phyloP scores from a whole-genome alignment of 1,139 yeast species.

The Debaryomyces coudertii region DNA sequence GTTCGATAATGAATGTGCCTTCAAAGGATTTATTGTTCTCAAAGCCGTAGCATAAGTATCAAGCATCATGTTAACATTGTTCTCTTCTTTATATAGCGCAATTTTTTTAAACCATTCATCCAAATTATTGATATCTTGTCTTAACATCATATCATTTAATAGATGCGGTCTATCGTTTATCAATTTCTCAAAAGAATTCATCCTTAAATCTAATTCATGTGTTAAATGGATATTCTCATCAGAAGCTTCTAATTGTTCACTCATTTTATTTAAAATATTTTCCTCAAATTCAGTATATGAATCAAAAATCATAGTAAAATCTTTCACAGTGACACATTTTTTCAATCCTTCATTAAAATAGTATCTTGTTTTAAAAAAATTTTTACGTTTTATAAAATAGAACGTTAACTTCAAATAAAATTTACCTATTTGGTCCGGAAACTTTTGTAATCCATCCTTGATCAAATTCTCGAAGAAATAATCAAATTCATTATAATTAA shows the following conservation, averaged over 20 bases:
- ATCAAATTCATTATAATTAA: slow-evolving; percentile 24
- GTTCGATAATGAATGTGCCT: slow-evolving; percentile 37
- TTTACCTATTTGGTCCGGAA: slow-evolving; percentile 63
- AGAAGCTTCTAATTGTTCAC: slow-evolving; percentile 28
- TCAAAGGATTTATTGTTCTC: slow-evolving; percentile 64
- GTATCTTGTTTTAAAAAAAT: slow-evolving; percentile 47
- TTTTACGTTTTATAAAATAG: slow-evolving; percentile 41
- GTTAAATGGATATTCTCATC: slow-evolving; percentile 23
- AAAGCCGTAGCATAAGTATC: slow-evolving; percentile 70
- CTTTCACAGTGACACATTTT: slow-evolving; percentile 55
- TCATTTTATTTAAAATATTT: slow-evolving; percentile 38
- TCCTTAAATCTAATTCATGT: slow-evolving; percentile 41
- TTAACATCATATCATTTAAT: slow-evolving; percentile 65
- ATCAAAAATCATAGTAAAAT: slow-evolving; percentile 69
- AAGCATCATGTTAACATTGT: slow-evolving; percentile 45
- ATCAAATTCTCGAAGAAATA: slow-evolving; percentile 29
- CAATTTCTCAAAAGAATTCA: slow-evolving; percentile 58
- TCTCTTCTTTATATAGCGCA: slow-evolving; percentile 37
- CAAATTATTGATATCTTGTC: slow-evolving; percentile 64
- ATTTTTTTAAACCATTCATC: slow-evolving; percentile 71
- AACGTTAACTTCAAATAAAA: slow-evolving; percentile 55
- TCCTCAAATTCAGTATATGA: slow-evolving; percentile 68
- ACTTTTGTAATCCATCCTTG: slow-evolving; percentile 43
- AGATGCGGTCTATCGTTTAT: slow-evolving; percentile 57
- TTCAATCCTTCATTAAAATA: slow-evolving; percentile 53